Conservation (phyloP, 495 filamentous ascomycete genomes). For the Neurospora sp. region DNA sequence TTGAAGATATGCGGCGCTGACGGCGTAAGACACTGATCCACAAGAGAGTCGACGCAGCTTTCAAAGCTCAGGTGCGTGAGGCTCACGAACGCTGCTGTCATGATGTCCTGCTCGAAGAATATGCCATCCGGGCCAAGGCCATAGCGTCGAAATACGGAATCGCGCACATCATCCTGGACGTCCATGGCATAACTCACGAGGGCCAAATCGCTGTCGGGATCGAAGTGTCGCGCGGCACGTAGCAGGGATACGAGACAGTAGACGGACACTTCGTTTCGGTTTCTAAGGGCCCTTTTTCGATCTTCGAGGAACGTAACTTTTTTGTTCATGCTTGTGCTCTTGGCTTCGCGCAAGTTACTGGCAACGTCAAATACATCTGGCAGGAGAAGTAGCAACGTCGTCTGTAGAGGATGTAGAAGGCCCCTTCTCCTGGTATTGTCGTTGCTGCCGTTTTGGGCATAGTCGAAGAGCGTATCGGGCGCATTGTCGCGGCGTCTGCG, state of each 20-base stretch:
- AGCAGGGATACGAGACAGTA: conserved; percentile 50
- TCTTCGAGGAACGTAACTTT: conserved; percentile 52
- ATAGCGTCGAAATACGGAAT: conserved; percentile 49
- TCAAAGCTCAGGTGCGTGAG: conserved; percentile 48
- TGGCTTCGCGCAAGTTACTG: conserved; percentile 48
- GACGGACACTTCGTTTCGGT: conserved; percentile 49
- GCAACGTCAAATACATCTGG: conserved; percentile 57
- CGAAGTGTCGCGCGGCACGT: conserved; percentile 48
- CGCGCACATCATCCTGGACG: conserved; percentile 52
- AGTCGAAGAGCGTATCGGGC: conserved; percentile 54
- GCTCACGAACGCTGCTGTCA: conserved; percentile 56
- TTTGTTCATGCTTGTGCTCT: conserved; percentile 46
- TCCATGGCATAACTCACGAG: conserved; percentile 55
- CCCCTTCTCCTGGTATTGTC: conserved; percentile 42
- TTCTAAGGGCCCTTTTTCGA: conserved; percentile 45
- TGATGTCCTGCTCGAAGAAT: conserved; percentile 46
- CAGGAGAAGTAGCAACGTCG: conserved; percentile 46
- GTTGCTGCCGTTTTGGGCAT: conserved; percentile 41
- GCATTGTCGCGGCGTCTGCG: conserved; percentile 49
- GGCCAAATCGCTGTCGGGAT: conserved; percentile 47
- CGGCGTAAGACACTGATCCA: conserved; percentile 41
- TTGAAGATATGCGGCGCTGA: conserved; percentile 49
- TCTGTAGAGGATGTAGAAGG: conserved; percentile 51
- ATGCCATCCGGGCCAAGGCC: conserved; percentile 32
- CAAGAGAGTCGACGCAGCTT: conserved; percentile 40